These are phyloP conservation scores for Aspergillus quadrilineatus DNA, from an alignment of 2,329 filamentous ascomycete species.

Conservation along the genomic window DNA sequence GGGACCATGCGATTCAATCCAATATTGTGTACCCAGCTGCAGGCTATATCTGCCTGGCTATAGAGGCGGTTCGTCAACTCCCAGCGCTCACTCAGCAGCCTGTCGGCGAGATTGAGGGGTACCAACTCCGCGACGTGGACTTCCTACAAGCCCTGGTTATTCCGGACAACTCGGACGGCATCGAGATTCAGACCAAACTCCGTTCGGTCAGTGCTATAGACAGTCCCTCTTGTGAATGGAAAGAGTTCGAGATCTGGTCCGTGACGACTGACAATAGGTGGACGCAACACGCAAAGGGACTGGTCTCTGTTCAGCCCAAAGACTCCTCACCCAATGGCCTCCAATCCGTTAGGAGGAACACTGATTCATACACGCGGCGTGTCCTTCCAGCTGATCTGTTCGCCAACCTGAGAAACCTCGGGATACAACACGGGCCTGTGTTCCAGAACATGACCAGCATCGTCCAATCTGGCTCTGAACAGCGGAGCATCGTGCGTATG, in stretches of 20 bases:
- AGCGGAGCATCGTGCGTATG: neutral
- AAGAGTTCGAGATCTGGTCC: neutral
- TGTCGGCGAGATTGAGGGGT: neutral
- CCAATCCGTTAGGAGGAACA: too few relatives aligned
- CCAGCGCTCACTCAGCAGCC: neutral
- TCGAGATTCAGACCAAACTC: neutral
- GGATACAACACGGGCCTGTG: neutral
- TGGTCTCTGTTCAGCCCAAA: neutral
- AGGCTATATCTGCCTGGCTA: neutral
- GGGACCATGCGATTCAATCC: neutral
- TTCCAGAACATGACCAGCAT: neutral
- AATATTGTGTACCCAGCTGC: neutral
- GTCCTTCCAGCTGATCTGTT: neutral
- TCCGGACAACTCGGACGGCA: neutral
- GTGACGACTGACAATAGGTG: neutral
- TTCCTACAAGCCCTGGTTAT: neutral
- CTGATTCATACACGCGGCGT: neutral
- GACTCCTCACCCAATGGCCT: neutral
- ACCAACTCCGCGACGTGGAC: neutral
- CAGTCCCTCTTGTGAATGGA: neutral
- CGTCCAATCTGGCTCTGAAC: too few relatives aligned
- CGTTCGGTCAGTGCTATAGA: neutral
- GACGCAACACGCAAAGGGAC: neutral
- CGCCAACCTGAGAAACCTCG: neutral
- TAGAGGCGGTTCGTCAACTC: constrained; percentile 1